Conservation (phyloP, 2,329 filamentous ascomycete species). For the Phoma sp. region DNA sequence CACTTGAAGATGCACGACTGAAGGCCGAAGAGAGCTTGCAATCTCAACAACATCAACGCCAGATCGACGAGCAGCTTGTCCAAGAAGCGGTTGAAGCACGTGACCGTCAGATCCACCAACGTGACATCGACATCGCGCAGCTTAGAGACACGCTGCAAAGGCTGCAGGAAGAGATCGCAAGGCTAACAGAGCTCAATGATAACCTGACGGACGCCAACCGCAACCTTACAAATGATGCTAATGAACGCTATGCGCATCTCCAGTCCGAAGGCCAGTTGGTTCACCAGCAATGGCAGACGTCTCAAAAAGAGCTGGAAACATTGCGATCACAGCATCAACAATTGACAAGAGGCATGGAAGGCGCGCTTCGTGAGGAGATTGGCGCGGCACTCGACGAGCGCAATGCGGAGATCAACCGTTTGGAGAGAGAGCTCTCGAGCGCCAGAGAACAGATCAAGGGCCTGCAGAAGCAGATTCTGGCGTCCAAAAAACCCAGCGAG, state of each 20-base stretch:
- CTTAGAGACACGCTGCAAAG: conserved; percentile 79
- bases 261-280: conserved; percentile 67
- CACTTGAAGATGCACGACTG: conserved; percentile 73
- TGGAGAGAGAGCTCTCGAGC: conserved; percentile 78
- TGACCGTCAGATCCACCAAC: conserved; percentile 75
- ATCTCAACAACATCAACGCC: conserved; percentile 59
- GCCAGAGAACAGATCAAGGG: conserved; percentile 68
- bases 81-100: conserved; percentile 65
- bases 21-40: conserved; percentile 71
- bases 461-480: conserved; percentile 65
- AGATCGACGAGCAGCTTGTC: conserved; percentile 57
- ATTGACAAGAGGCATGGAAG: conserved; percentile 67
- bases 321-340: conserved; percentile 68
- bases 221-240: conserved; percentile 76
- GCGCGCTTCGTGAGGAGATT: conserved; percentile 66
- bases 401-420: conserved; percentile 78
- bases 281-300: conserved; percentile 61
- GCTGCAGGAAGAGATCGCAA: conserved; percentile 80
- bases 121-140: conserved; percentile 84
- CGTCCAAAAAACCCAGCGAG: conserved; percentile 63
- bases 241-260: conserved; percentile 70
- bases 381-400: conserved; percentile 74
- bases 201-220: conserved; percentile 78
- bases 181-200: conserved; percentile 82
- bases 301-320: conserved; percentile 72